Conservation (phyloP, 371 early-diverging fungal species). For the Phascolomyces articulosus region DNA sequence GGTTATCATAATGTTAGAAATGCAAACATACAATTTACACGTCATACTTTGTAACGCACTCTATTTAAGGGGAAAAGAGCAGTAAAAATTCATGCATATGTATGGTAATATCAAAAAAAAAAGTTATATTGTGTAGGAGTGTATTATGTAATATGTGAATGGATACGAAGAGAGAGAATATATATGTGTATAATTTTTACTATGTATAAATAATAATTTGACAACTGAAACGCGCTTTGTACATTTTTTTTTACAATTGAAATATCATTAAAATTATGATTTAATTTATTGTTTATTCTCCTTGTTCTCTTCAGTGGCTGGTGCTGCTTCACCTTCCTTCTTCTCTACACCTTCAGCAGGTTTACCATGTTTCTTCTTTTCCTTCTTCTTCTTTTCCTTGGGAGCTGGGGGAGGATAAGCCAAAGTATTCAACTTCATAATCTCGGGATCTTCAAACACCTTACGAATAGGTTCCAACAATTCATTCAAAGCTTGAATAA, state of each 20-base stretch:
- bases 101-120: no score
- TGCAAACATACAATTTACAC: no score
- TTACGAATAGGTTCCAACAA: constrained; percentile 94
- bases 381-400: constrained; percentile 26
- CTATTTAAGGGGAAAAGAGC: no score
- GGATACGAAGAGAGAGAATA: no score
- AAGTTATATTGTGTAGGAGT: no score
- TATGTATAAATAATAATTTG: no score
- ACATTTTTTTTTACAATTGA: neutral
- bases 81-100: no score
- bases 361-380: constrained; percentile 19
- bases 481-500: constrained; percentile 82
- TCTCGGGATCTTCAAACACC: constrained; percentile 70
- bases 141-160: no score
- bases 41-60: no score
- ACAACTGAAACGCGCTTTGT: no score
- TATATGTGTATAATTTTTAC: no score
- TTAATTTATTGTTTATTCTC: neutral
- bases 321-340: constrained; percentile 1
- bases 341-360: neutral
- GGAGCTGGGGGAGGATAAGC: constrained; percentile 70
- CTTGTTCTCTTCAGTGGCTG: constrained; percentile 1
- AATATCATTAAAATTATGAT: neutral
- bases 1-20: no score
- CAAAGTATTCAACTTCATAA: constrained; percentile 59